These are phyloP conservation scores for Fusarium napiforme DNA, from an alignment of 2,329 filamentous ascomycete genomes.

Conservation along the genomic window DNA sequence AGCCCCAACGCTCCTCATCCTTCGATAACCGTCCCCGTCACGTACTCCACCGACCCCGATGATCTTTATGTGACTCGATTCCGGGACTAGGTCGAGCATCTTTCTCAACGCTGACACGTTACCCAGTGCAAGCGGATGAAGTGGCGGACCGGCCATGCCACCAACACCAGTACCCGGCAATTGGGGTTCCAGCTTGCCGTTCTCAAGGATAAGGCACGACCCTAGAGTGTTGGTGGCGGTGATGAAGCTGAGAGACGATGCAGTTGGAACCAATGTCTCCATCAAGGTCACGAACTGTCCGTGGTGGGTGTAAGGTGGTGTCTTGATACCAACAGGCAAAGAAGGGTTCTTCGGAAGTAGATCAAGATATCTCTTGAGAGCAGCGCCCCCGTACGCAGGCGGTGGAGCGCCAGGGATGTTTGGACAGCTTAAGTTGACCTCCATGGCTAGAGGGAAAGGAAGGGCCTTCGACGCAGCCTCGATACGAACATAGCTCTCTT, in stretches of 20 bases:
- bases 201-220: constrained; percentile 68
- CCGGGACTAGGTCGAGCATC: constrained; percentile 63
- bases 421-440: constrained; percentile 82
- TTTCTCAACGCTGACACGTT: constrained; percentile 76
- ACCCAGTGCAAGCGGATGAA: constrained; percentile 79
- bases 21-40: constrained; percentile 68
- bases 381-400: constrained; percentile 71
- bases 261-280: constrained; percentile 56
- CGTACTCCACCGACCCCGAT: constrained; percentile 80
- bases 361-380: constrained; percentile 66
- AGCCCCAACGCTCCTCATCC: constrained; percentile 76
- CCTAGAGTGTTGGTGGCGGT: constrained; percentile 81
- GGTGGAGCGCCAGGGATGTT: constrained; percentile 77
- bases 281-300: constrained; percentile 71
- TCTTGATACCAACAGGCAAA: constrained; percentile 72
- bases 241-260: constrained; percentile 67
- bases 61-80: constrained; percentile 66
- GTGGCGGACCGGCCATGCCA: constrained; percentile 75
- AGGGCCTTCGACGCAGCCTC: constrained; percentile 50
- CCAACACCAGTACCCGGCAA: constrained; percentile 70
- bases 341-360: constrained; percentile 53
- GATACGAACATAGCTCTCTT: constrained; percentile 65
- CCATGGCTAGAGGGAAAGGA: constrained; percentile 70
- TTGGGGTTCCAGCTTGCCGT: constrained; percentile 48
- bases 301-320: constrained; percentile 78